A percentile compares a stretch with the other conserved stretches of the same genome.
These are phyloP conservation scores for Eruca vesicaria DNA, from an alignment of 441 rosid species.

Conservation along the genomic window DNA sequence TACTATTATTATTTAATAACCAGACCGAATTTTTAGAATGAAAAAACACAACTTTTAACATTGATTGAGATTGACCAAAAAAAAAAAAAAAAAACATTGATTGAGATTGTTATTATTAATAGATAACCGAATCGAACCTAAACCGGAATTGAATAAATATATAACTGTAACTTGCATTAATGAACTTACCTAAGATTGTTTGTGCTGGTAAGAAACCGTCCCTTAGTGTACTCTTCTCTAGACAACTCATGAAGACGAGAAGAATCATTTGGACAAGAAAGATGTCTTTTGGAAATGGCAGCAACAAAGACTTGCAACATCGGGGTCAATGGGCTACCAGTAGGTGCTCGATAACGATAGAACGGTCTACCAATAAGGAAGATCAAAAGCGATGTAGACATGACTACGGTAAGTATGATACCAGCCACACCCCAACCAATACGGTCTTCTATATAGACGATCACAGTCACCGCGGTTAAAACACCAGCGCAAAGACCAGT, in stretches of 20 bases:
- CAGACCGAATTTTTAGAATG: no score
- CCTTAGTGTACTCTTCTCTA: slow-evolving; percentile 33
- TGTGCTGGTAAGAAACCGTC: slow-evolving; percentile 66
- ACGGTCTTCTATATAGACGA: slow-evolving; percentile 78
- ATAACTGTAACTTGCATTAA: background rate
- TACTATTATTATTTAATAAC: no score
- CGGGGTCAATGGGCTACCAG: slow-evolving; percentile 84
- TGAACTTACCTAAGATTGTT: slow-evolving; percentile 57
- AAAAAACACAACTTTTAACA: no score
- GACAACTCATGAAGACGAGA: slow-evolving; percentile 50
- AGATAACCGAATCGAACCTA: no score
- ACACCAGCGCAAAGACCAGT: slow-evolving; percentile 71
- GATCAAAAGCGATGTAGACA: slow-evolving; percentile 64
- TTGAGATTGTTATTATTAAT: no score
- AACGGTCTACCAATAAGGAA: slow-evolving; percentile 68
- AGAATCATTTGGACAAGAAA: slow-evolving; percentile 53
- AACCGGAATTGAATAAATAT: background rate
- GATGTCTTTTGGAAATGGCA: slow-evolving; percentile 69
- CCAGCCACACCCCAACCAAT: slow-evolving; percentile 80
- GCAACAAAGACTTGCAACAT: slow-evolving; percentile 76
- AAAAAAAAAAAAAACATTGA: no score
- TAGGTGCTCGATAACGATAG: slow-evolving; percentile 64
- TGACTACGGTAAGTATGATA: slow-evolving; percentile 50
- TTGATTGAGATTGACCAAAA: no score
- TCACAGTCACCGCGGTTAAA: slow-evolving; percentile 64